Base-by-base conservation (phyloP, 805 yeast species). In the Yarrowia sp. region DNA sequence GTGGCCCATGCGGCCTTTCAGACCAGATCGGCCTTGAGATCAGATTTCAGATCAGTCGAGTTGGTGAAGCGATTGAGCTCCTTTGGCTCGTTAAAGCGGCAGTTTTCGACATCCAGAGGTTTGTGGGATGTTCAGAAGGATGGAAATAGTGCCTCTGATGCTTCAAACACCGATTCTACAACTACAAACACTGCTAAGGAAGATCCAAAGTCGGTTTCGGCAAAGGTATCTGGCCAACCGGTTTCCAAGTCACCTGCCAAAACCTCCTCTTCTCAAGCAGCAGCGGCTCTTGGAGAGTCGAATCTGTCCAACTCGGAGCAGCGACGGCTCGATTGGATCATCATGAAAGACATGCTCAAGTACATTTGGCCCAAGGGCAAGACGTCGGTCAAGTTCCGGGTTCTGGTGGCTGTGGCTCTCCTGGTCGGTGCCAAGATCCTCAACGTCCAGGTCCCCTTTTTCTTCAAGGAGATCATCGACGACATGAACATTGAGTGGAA, bases 401-500 rank as follows among this genome's bases (percentile, higher is more conserved):
- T 95, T 0, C 79, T 89, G 0, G 71, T 90, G 8, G 98, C 98
- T 0, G 76, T 95, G 16, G 73, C 87, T 0, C 80, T 95, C 69
- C 82, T 95, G 70, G 84, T 95, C 4, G 87, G 87, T 0, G 89
- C 98, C 19, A 95, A 95, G 77, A 76, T 95, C 8, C 81, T 95
- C 45, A 95, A 93, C 77, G 97, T 95, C 5, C 97, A 95, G 77
- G 99, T 95, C 7, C 99, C 99, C 0, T 92, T 95, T 76, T 93
- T 87, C 78, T 95, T 95, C 84, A 95, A 90, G 73, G 83, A 86
- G 40, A 94, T 92, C 65, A 87, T 95, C 56, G 98, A 95, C 79
- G 86, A 87, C 12, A 93, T 94, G 98, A 95, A 94, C 76, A 84
- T 93, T 35, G 97, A 92, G 74, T 91, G 97, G 96, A 80, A 82